Base-by-base conservation (phyloP, 345 rosid genomes). In the Limnanthes douglasii region DNA sequence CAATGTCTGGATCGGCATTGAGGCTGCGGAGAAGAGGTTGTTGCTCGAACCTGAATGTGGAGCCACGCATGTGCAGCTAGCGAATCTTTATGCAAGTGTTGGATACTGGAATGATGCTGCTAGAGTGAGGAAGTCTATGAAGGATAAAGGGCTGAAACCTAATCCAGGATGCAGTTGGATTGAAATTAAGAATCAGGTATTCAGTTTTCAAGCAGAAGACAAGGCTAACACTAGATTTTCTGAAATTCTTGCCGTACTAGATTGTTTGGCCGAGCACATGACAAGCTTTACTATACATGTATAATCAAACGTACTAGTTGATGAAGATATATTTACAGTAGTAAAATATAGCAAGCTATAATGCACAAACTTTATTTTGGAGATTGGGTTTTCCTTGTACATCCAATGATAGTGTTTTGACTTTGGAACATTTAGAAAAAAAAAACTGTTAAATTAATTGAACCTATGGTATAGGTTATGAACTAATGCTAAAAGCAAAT, bases 141-240 rank as follows among this genome's bases (percentile, higher is more conserved):
- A 88, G 62, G 95, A 88, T 43, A 64, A 45, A 52, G 70, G 80
- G 22, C 61, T 83, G 29, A 73, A 34, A 60, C 72, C 81, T 5
- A 64, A 35, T 50, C 73, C 92, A 5, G 94, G 95, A n/a, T 64
- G 46, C 29, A 88, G 97, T 54, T 83, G 95, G 95, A 65, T 84
- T 21, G 95, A 88, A 60, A 71, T 79, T 22, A 66, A 65, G 56
- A 68, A 84, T 34, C 38, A 55, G 37, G 70, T 72, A 34, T 53
- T 57, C 44, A 64, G 69, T 54, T 88, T 88, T 36, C 64, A 63
- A 62, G 93, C 78, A 37, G 86, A 79, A 54, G 90, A 83, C 44
- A 38, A 57, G 30, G 62, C 78, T 6, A 68, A 54, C 31, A 18
- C 26, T 26, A 60, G 43, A 49, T 41, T 60, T 37, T 2, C 22